Percentiles rank a stretch among this genome's conserved stretches.
These are phyloP conservation scores for Tricholoma sp. DNA, from an alignment of 768 basidiomycete genomes.

Conservation along the genomic window DNA sequence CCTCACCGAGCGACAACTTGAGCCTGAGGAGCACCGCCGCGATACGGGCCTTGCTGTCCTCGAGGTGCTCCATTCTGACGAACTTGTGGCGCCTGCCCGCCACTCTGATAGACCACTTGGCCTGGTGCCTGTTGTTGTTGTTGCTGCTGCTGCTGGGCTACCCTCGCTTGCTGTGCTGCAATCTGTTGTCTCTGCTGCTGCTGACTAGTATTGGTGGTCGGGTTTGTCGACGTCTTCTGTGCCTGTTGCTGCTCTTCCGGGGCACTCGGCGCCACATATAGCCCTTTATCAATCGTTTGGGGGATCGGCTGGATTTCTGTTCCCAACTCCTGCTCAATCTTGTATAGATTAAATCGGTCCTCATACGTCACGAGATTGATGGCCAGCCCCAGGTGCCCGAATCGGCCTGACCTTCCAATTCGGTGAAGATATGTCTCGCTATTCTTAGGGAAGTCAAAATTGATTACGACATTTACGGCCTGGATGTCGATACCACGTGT, in stretches of 20 bases:
- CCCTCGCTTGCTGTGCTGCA: slow-evolving; percentile 17
- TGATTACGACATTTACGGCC: slow-evolving; percentile 99
- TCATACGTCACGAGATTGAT: slow-evolving; percentile 98
- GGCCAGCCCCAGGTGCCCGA: slow-evolving; percentile 94
- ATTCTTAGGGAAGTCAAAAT: slow-evolving; percentile 99
- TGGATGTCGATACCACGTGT: slow-evolving; percentile 99
- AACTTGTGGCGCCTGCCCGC: slow-evolving; percentile 23
- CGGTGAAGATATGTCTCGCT: slow-evolving; percentile 98
- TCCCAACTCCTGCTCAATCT: slow-evolving; percentile 97
- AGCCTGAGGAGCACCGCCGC: slow-evolving; percentile 28
- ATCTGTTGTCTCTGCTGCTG: slow-evolving; percentile 26
- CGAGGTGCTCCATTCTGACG: slow-evolving; percentile 21
- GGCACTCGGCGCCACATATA: slow-evolving; percentile 84
- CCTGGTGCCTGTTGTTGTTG: slow-evolving; percentile 16
- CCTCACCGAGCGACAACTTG: slow-evolving; percentile 28
- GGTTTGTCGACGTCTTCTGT: slow-evolving; percentile 14
- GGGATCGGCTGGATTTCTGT: slow-evolving; percentile 98
- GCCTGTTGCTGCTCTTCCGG: slow-evolving; percentile 35
- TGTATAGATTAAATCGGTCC: slow-evolving; percentile 95
- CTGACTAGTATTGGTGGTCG: slow-evolving; percentile 6
- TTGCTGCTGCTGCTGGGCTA: slow-evolving; percentile 18
- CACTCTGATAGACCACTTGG: slow-evolving; percentile 32
- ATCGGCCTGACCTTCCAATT: slow-evolving; percentile 96
- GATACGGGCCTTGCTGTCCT: slow-evolving; percentile 27
- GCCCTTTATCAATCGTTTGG: slow-evolving; percentile 78